Conservation (phyloP, 2,329 filamentous ascomycete species). For the Colletotrichum shisoi region DNA sequence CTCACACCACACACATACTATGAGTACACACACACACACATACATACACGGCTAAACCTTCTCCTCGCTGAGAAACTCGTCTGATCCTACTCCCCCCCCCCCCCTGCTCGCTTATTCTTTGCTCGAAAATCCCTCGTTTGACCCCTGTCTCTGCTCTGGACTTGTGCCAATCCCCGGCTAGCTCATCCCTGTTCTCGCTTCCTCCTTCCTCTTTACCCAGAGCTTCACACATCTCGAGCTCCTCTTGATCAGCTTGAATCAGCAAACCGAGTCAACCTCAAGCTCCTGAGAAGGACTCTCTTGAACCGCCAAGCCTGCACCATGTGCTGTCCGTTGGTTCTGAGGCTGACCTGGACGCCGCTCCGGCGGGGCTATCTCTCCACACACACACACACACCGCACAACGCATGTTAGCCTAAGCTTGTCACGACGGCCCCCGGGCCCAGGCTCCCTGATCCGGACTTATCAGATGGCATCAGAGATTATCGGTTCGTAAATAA, state of each 20-base stretch:
- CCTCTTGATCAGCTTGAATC: constrained; percentile 2
- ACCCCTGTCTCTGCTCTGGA: constrained; percentile 4
- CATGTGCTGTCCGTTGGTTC: constrained; percentile 30
- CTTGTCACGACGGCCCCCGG: constrained; percentile 22
- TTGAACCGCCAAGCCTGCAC: constrained; percentile 36
- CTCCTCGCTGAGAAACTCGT: not conserved
- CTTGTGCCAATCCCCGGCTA: constrained; percentile 16
- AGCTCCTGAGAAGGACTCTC: constrained; percentile 15
- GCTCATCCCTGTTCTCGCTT: constrained; percentile 18
- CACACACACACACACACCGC: constrained; percentile 29
- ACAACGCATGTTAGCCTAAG: constrained; percentile 26
- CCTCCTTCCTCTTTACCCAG: constrained; percentile 19
- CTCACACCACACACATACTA: too few species aligned
- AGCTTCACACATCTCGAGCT: constrained; percentile 16
- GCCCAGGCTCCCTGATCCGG: constrained; percentile 12
- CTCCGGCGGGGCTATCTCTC: constrained; percentile 20
- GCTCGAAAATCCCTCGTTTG: constrained; percentile 30
- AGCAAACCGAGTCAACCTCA: not conserved
- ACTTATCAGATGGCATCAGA: constrained; percentile 32
- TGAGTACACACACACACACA: too few species aligned
- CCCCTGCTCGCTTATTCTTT: constrained; percentile 30
- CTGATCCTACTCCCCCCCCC: constrained; percentile 25
- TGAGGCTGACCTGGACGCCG: constrained; percentile 15
- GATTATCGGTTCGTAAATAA: constrained; percentile 4
- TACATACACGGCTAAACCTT: constrained; percentile 24